Evolutionary conservation across 805 yeast species (phyloP).

Genomic region (Kluyveromyces aestuarii): DNA sequence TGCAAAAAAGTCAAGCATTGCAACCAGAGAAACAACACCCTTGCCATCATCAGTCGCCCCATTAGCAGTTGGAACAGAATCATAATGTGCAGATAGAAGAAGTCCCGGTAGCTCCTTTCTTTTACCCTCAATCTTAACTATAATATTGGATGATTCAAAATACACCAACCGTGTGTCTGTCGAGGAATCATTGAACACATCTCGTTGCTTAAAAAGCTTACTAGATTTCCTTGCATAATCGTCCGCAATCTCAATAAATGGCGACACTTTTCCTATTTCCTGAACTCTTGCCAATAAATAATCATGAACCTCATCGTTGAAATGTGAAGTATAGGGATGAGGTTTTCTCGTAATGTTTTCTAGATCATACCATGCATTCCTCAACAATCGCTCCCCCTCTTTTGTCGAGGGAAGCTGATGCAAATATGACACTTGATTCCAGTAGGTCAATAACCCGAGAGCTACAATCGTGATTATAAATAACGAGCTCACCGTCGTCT

Average conservation of each 20-base stretch:
- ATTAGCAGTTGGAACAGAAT: slow-evolving; percentile 76
- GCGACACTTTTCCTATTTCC: slow-evolving; percentile 21
- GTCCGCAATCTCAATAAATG: slow-evolving; percentile 29
- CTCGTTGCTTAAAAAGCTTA: slow-evolving; percentile 43
- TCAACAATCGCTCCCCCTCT: slow-evolving; percentile 27
- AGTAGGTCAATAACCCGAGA: slow-evolving; percentile 32
- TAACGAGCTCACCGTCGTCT: slow-evolving; percentile 55
- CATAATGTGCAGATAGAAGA: slow-evolving; percentile 77
- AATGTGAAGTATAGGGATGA: slow-evolving; percentile 75
- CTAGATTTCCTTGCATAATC: slow-evolving; percentile 31
- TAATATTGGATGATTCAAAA: slow-evolving; percentile 74
- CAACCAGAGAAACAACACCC: slow-evolving; percentile 76
- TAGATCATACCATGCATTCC: slow-evolving; percentile 56
- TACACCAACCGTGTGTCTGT: slow-evolving; percentile 45
- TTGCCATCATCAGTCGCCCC: slow-evolving; percentile 93
- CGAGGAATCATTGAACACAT: slow-evolving; percentile 36
- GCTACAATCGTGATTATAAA: slow-evolving; percentile 39
- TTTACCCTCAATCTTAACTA: slow-evolving; percentile 64
- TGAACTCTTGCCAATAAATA: slow-evolving; percentile 42
- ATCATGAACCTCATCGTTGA: slow-evolving; percentile 69
- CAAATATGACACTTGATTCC: slow-evolving; percentile 13
- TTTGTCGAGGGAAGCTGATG: slow-evolving; percentile 28
- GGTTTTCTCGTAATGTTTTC: slow-evolving; percentile 55
- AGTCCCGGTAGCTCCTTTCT: slow-evolving; percentile 53
- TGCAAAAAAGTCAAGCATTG: slow-evolving; percentile 45